These are phyloP conservation scores for Phlyctochytrium planicorne DNA, from an alignment of 192 early-diverging fungal genomes.

Conservation along the genomic window DNA sequence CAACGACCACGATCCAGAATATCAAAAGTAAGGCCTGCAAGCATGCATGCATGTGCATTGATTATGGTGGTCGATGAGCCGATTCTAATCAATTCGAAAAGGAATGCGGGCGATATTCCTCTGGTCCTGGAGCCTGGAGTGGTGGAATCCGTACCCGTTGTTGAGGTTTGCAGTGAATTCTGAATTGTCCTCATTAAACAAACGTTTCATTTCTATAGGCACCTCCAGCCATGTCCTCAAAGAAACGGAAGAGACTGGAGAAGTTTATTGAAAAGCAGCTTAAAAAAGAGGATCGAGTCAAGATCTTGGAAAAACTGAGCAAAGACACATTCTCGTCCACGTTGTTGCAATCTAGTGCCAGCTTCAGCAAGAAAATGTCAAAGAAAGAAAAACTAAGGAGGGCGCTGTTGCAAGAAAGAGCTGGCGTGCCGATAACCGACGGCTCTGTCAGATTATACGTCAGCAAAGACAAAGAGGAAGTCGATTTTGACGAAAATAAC, in stretches of 20 bases:
- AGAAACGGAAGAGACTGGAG: constrained; percentile 59
- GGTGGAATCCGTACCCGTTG: too few species aligned
- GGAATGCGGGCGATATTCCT: too few species aligned
- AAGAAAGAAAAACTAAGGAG: constrained; percentile 41
- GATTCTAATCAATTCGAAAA: too few species aligned
- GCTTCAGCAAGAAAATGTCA: constrained; percentile 46
- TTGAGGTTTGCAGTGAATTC: too few species aligned
- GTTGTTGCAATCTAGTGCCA: constrained; percentile 42
- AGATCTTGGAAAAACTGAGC: constrained; percentile 50
- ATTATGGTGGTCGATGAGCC: too few species aligned
- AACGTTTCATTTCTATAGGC: too few species aligned
- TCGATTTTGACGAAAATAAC: background rate
- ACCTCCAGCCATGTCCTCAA: constrained; percentile 31
- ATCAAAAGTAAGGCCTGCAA: too few species aligned
- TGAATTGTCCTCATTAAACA: too few species aligned
- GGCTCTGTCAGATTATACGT: constrained; percentile 24
- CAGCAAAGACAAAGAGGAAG: background rate
- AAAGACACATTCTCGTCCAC: constrained; percentile 36
- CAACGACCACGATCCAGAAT: too few species aligned
- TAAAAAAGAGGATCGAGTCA: constrained; percentile 56
- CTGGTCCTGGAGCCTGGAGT: too few species aligned
- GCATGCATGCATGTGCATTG: too few species aligned
- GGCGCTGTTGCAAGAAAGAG: constrained; percentile 47
- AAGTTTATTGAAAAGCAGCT: constrained; percentile 57
- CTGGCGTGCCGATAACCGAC: constrained; percentile 38